Conservation (phyloP, 2,329 filamentous ascomycete species). For the Macroventuria anomochaeta region DNA sequence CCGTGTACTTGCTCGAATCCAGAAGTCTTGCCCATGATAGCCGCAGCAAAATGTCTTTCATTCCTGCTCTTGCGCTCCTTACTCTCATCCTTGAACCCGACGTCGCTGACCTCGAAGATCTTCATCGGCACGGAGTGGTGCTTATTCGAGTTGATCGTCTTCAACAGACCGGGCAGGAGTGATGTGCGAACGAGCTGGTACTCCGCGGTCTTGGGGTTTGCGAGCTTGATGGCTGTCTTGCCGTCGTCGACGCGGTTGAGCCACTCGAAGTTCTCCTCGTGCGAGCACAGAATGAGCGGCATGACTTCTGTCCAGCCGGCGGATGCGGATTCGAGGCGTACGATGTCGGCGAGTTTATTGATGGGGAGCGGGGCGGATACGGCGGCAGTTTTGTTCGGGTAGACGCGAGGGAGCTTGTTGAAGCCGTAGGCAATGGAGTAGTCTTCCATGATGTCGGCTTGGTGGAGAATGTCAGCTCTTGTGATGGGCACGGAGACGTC, state of each 20-base stretch:
- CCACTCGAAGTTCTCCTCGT: slow-evolving; percentile 98
- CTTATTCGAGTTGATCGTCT: slow-evolving; percentile 94
- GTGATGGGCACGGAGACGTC: slow-evolving; percentile 87
- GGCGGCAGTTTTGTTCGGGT: slow-evolving; percentile 84
- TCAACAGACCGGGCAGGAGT: slow-evolving; percentile 84
- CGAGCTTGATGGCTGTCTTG: slow-evolving; percentile 79
- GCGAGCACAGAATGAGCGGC: slow-evolving; percentile 93
- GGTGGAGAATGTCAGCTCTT: slow-evolving; percentile 91
- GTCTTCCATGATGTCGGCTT: slow-evolving; percentile 99
- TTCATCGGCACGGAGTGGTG: slow-evolving; percentile 86
- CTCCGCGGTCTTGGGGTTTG: slow-evolving; percentile 91
- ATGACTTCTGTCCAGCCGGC: slow-evolving; percentile 96
- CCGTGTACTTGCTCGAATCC: slow-evolving; percentile 97
- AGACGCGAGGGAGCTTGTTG: slow-evolving; percentile 88
- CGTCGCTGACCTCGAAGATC: slow-evolving; percentile 90
- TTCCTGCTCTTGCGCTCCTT: slow-evolving; percentile 86
- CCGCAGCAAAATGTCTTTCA: slow-evolving; percentile 93
- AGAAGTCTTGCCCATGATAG: slow-evolving; percentile 90
- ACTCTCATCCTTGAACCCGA: slow-evolving; percentile 85
- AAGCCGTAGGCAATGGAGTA: slow-evolving; percentile 96
- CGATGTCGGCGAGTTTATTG: slow-evolving; percentile 94
- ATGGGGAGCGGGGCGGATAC: slow-evolving; percentile 86
- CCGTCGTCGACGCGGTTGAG: slow-evolving; percentile 90
- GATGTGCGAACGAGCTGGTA: slow-evolving; percentile 93
- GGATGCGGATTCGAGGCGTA: slow-evolving; percentile 87